Base-by-base conservation (phyloP, 1,284 basidiomycete species). In the Microbotryum scabiosae region DNA sequence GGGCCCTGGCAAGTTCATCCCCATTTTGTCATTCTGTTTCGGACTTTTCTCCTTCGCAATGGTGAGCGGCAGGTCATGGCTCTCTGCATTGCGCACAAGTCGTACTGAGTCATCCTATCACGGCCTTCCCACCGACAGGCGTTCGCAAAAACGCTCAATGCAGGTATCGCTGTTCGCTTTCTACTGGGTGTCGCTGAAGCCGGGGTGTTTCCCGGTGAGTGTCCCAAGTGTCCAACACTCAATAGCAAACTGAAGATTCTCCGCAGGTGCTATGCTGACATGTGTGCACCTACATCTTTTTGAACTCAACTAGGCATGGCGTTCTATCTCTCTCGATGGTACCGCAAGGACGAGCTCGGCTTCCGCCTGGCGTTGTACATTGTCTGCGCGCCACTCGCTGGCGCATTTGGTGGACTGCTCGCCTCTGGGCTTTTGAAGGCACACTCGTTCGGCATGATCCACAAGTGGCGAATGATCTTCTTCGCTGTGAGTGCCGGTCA, bases 1-100 rank as follows among this genome's bases (percentile, higher is more conserved):
- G 14, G 83, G 84, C 3, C 82, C 84, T 6, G 64, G 64, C 21
- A 50, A 43, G 28, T 69, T 61, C 51, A 63, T 75, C n/a, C 73
- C 74, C 23, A 28, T 65, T 43, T 69, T 71, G 60, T 62, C 71
- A 0, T 67, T 73, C 54, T 23, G 50, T 8, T 69, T 66, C 51
- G 66, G 63, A n/a, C 56, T 70, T 4, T 61, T 62, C 51, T 59
- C 58, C 57, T 41, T 73, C 64, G 57, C 61, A 63, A 36, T 54
- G 65, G 36, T 41, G 36, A 41, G 36, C 16, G 36, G 36, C 36
- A 18, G 12, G 36, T 41, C 36, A 41, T 25, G 41, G 65, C 5
- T 58, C 48, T 14, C 20, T 69, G 53, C 64, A 51, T 45, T 69
- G 56, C 21, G 66, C 66, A 16, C 69, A 68, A 16, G 16, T 20